Evolutionary conservation across 2,329 filamentous ascomycete genomes (phyloP), one percentile per base, ranked within the genome.

Genomic region (Hymenoscyphus occultus): DNA sequence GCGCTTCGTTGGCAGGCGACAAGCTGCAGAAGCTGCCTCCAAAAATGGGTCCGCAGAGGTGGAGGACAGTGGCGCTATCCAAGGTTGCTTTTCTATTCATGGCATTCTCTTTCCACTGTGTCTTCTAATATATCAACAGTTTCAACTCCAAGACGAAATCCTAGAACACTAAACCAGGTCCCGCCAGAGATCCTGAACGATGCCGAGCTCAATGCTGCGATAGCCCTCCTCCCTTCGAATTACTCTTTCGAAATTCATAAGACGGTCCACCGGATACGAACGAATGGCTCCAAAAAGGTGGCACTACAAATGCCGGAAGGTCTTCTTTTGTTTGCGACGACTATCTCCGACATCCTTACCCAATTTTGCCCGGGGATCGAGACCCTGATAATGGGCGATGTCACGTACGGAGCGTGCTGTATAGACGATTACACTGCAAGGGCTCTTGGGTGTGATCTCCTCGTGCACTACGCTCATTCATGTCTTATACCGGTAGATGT

Each of bases 161-260:
- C 91, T 1, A 85, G 95, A 69, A 86, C 93, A n/a, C 79, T 98
- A 67, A 98, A 97, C 76, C 91, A 95, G 75, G 91, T 99, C 1
- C 94, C 95, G 2, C 83, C 88, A 16, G 90, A 94, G 69, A 97
- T 99, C 68, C 82, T 95, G 22, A 84, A 96, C 69, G 90, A 99
- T 74, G 82, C 88, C 59, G 91, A 90, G 59, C 90, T 99, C 74
- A 94, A 94, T 77, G 90, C 88, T 56, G 95, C 95, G 3, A 93
- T 98, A 65, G 83, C 87, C 5, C 84, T 99, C 39, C 86, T 99
- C 2, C 95, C 95, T 0, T 81, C 86, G n/a, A 99, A 99, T 81
- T 99, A 99, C 83, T 94, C 91, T 72, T 99, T 99, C 76, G 95
- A 99, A 80, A 93, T 99, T 64, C 95, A 92, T 76, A 99, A 99